These are phyloP conservation scores for Aphanocladium album DNA, from an alignment of 2,329 filamentous ascomycete species.

Conservation along the genomic window DNA sequence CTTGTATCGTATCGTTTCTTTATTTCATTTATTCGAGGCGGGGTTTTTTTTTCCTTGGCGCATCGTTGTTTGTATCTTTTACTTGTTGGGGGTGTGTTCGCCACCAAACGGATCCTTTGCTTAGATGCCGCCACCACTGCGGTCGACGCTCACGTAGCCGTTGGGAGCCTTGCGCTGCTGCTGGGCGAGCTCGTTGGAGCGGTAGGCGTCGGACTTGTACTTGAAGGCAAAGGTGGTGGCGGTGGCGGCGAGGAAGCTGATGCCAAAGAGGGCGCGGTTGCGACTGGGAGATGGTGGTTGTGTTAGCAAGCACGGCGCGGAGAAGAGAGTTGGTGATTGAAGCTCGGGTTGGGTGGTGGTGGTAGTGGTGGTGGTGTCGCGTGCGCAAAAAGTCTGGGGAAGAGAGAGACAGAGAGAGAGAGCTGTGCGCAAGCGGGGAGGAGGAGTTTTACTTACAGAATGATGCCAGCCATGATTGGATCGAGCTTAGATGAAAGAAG, in stretches of 20 bases:
- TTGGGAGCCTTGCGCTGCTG: slow-evolving; percentile 30
- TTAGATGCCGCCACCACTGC: slow-evolving; percentile 44
- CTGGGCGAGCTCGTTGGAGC: slow-evolving; percentile 40
- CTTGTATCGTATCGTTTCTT: no score
- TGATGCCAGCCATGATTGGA: not conserved
- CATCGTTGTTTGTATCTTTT: not conserved
- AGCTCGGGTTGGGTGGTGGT: no score
- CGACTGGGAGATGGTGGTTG: slow-evolving; percentile 25
- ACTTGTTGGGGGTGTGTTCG: not conserved
- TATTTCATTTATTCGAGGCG: no score
- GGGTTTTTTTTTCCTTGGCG: no score
- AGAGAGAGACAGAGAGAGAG: no score
- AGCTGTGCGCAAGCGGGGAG: not conserved
- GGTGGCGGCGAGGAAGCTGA: slow-evolving; percentile 26
- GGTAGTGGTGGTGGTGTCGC: no score
- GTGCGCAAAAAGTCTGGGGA: not conserved
- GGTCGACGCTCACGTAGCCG: slow-evolving; percentile 47
- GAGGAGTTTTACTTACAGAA: not conserved
- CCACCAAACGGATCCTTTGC: not conserved
- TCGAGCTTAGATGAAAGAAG: not conserved
- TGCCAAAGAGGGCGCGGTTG: slow-evolving; percentile 32
- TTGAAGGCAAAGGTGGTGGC: slow-evolving; percentile 24
- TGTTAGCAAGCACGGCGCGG: not conserved
- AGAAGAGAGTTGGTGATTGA: not conserved
- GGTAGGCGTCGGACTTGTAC: slow-evolving; percentile 32